Percentiles rank a stretch among this genome's conserved stretches.
Evolutionary conservation across 169 alveolate species (phyloP).

Genomic region (Neospora caninum): DNA sequence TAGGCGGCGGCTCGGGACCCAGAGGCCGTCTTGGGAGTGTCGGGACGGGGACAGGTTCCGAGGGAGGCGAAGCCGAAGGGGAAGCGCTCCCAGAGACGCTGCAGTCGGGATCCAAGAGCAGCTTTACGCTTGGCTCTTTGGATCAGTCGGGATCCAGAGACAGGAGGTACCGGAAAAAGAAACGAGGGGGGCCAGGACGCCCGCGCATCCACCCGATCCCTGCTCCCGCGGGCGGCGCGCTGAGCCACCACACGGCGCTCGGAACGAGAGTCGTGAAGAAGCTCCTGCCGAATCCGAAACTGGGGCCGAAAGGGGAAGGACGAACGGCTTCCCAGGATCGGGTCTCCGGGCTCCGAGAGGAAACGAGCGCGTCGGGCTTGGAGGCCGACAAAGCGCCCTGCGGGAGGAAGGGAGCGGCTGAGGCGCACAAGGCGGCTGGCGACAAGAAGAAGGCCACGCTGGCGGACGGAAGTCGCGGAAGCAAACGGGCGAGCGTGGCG

Average conservation of each 20-base stretch:
- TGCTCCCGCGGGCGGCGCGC: not conserved
- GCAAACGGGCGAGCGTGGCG: not conserved
- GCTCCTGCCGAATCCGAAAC: not conserved
- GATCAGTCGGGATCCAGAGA: not conserved
- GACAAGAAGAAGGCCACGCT: not conserved
- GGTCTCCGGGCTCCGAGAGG: not conserved
- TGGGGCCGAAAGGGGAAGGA: not conserved
- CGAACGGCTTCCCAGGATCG: not conserved
- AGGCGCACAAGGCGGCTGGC: not conserved
- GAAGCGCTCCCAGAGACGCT: not conserved
- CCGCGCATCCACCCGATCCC: not conserved
- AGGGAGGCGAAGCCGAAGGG: not conserved
- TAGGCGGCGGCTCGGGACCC: not conserved
- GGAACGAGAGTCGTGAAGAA: not conserved
- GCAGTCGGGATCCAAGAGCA: not conserved
- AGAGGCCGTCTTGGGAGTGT: not conserved
- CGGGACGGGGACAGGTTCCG: not conserved
- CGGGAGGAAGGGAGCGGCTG: not conserved
- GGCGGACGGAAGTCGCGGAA: not conserved
- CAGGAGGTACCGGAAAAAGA: not conserved
- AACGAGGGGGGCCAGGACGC: not conserved
- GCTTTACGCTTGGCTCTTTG: not conserved
- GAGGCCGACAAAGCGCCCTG: not conserved
- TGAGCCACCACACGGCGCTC: not conserved
- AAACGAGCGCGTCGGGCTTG: not conserved